Evolutionary conservation across 2,329 filamentous ascomycete species (phyloP).

Genomic region (Leptographium wingfieldii): DNA sequence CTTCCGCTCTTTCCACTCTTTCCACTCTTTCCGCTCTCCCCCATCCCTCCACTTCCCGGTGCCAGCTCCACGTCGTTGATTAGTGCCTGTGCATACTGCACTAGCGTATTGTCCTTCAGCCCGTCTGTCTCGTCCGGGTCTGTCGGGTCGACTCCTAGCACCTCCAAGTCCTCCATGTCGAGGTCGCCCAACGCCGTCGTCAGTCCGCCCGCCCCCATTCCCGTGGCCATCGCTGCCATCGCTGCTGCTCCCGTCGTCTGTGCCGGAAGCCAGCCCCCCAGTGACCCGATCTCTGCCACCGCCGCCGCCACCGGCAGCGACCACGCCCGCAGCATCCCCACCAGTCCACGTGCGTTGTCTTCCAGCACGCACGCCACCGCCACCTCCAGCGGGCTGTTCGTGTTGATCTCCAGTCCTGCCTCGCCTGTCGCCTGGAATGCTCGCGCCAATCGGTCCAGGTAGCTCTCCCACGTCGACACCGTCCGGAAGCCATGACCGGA

Average conservation of each 20-base stretch:
- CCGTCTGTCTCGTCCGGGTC: slow-evolving; percentile 49
- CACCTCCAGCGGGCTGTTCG: slow-evolving; percentile 63
- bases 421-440: slow-evolving; percentile 57
- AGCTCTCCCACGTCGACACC: slow-evolving; percentile 44
- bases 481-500: background rate
- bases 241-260: slow-evolving; percentile 40
- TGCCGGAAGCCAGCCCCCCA: slow-evolving; percentile 68
- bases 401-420: slow-evolving; percentile 66
- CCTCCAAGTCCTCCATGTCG: slow-evolving; percentile 73
- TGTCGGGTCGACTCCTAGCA: slow-evolving; percentile 54
- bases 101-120: slow-evolving; percentile 67
- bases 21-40: background rate
- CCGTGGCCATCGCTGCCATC: slow-evolving; percentile 41
- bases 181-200: slow-evolving; percentile 48
- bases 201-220: slow-evolving; percentile 47
- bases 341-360: slow-evolving; percentile 62
- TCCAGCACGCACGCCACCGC: slow-evolving; percentile 73
- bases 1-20: slow-evolving; percentile 2
- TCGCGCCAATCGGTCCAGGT: slow-evolving; percentile 59
- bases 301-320: slow-evolving; percentile 68
- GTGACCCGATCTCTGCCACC: slow-evolving; percentile 71
- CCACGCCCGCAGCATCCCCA: slow-evolving; percentile 65
- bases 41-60: slow-evolving; percentile 7
- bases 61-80: slow-evolving; percentile 41
- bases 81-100: slow-evolving; percentile 60